These are phyloP conservation scores for Cryptococcus hybrid DNA, from an alignment of 1,284 basidiomycete species.

Conservation along the genomic window DNA sequence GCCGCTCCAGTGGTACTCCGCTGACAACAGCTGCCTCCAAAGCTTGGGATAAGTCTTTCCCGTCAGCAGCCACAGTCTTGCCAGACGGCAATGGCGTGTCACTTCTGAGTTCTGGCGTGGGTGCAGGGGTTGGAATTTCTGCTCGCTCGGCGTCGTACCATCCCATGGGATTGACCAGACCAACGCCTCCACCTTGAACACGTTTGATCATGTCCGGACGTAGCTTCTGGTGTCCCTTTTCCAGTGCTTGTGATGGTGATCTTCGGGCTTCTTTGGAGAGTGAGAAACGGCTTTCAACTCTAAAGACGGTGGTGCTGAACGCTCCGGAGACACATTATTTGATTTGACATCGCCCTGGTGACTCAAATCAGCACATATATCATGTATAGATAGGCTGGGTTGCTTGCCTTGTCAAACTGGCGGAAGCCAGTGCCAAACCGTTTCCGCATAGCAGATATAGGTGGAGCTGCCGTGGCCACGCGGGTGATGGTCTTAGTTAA, in stretches of 20 bases:
- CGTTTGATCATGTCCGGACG: constrained; percentile 80
- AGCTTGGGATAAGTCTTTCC: constrained; percentile 7
- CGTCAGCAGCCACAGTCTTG: neutral
- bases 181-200: constrained; percentile 69
- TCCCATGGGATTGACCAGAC: constrained; percentile 76
- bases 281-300: constrained; percentile 16
- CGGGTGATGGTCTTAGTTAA: constrained; percentile 34
- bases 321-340: constrained; percentile 6
- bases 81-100: constrained; percentile 5
- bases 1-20: constrained; percentile 2
- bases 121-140: constrained; percentile 13
- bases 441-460: constrained; percentile 24
- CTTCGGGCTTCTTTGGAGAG: constrained; percentile 9
- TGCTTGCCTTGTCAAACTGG: too few species aligned
- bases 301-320: constrained; percentile 18
- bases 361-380: constrained; percentile 3
- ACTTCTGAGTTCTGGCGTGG: constrained; percentile 8
- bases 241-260: constrained; percentile 10
- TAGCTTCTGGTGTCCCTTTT: constrained; percentile 52
- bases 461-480: constrained; percentile 22
- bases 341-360: constrained; percentile 7
- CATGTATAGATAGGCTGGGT: too few species aligned
- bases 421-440: constrained; percentile 16
- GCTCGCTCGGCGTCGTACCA: constrained; percentile 39
- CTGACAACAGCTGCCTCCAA: constrained; percentile 8